These are phyloP conservation scores for Aureobasidium sp. DNA, from an alignment of 2,329 filamentous ascomycete species.

Conservation along the genomic window DNA sequence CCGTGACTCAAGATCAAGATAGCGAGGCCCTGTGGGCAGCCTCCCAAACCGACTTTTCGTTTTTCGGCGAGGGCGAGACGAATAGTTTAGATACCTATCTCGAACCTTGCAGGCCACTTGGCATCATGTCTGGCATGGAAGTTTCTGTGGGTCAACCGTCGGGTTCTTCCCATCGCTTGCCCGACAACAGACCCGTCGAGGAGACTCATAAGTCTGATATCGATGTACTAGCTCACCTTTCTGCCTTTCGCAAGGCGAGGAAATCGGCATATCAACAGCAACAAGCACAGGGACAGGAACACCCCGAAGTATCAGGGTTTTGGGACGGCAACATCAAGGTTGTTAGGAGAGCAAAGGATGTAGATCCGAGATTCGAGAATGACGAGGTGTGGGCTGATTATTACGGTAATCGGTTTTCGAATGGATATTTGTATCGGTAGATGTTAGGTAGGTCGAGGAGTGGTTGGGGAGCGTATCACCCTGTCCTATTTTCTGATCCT, in stretches of 20 bases:
- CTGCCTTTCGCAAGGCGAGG: slow-evolving; percentile 47
- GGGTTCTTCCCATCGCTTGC: slow-evolving; percentile 8
- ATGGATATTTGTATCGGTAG: slow-evolving; percentile 26
- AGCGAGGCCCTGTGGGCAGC: slow-evolving; percentile 54
- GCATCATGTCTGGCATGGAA: slow-evolving; percentile 18
- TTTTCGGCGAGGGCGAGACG: slow-evolving; percentile 43
- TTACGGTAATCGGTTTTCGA: slow-evolving; percentile 27
- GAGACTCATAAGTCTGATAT: slow-evolving; percentile 21
- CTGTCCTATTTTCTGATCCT: background rate
- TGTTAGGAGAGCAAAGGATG: slow-evolving; percentile 34
- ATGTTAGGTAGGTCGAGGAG: too few species aligned
- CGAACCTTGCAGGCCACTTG: background rate
- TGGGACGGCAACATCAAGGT: slow-evolving; percentile 56
- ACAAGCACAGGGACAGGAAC: slow-evolving; percentile 27
- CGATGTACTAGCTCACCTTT: slow-evolving; percentile 49
- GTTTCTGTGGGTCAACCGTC: background rate
- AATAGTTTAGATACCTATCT: slow-evolving; percentile 40
- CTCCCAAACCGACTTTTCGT: slow-evolving; percentile 52
- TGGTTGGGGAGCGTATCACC: background rate
- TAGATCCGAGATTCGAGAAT: slow-evolving; percentile 2
- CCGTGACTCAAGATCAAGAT: slow-evolving; percentile 53
- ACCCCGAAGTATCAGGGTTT: slow-evolving; percentile 45
- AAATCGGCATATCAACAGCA: slow-evolving; percentile 42
- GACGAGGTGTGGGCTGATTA: slow-evolving; percentile 29
- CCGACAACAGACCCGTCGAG: background rate